Conservation (phyloP, 2,329 filamentous ascomycete species). For the Fusarium irregulare region DNA sequence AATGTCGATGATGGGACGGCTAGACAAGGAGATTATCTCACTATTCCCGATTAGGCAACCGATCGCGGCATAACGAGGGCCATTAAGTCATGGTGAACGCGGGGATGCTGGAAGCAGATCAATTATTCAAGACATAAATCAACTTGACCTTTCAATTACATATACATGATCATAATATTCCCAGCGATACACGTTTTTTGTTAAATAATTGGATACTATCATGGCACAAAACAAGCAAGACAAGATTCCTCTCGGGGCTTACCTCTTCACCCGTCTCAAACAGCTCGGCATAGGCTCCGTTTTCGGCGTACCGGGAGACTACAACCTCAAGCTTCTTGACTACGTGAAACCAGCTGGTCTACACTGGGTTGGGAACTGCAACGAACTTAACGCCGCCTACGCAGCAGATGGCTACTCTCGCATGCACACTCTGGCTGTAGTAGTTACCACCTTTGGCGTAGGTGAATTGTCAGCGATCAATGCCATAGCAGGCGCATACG, state of each 20-base stretch:
- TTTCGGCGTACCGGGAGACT: conserved; percentile 20
- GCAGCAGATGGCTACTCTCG: conserved; percentile 18
- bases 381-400: conserved; percentile 14
- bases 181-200: fast-evolving
- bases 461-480: conserved; percentile 23
- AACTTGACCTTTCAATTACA: too few species aligned
- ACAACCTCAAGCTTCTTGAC: conserved; percentile 21
- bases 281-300: conserved; percentile 13
- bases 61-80: background rate
- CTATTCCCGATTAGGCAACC: conserved; percentile 12
- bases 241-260: conserved; percentile 3
- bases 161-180: too few species aligned
- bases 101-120: conserved; percentile 1
- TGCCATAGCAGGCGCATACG: conserved; percentile 9
- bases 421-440: background rate
- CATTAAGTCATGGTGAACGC: background rate
- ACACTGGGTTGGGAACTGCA: conserved; percentile 21
- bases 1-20: background rate
- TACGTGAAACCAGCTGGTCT: conserved; percentile 12
- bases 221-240: background rate
- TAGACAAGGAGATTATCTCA: conserved; percentile 1
- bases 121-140: too few species aligned
- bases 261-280: conserved; percentile 18
- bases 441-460: conserved; percentile 15
- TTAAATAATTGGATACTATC: fast-evolving